phyloP scores from a whole-genome alignment of 2,329 filamentous ascomycete genomes.

The Trichophyton equinum region DNA sequence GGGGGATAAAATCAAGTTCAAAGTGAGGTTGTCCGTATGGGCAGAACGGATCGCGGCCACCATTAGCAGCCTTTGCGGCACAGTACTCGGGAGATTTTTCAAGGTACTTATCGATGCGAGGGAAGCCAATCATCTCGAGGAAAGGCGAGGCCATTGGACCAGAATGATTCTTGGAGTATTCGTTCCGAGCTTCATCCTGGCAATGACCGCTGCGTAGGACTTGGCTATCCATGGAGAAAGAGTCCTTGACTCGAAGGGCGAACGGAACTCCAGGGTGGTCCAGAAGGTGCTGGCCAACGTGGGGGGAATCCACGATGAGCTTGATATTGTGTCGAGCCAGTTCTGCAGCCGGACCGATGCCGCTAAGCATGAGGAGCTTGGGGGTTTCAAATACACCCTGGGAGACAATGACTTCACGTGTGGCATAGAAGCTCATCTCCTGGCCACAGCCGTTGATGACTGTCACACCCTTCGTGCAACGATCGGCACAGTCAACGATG shows the following conservation, averaged over 20 bases:
- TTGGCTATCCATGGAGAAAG: conserved; percentile 27
- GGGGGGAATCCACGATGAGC: conserved; percentile 22
- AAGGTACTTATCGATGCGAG: conserved; percentile 43
- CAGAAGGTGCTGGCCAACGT: conserved; percentile 23
- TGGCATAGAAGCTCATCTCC: conserved; percentile 27
- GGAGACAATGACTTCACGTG: conserved; percentile 37
- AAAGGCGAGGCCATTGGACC: conserved; percentile 33
- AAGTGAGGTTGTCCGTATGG: conserved; percentile 48
- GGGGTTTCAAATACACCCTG: conserved; percentile 42
- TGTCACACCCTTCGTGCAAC: conserved; percentile 35
- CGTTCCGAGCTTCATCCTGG: conserved; percentile 22
- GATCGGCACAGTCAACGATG: conserved; percentile 38
- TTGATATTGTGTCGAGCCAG: conserved; percentile 24
- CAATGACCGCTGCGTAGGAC: conserved; percentile 27
- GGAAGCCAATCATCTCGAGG: conserved; percentile 44
- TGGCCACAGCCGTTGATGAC: conserved; percentile 25
- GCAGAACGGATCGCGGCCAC: conserved; percentile 40
- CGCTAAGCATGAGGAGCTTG: conserved; percentile 40
- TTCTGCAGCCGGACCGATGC: conserved; percentile 29
- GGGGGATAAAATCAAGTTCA: conserved; percentile 49
- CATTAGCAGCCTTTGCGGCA: conserved; percentile 31
- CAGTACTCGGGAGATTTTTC: conserved; percentile 39
- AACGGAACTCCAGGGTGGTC: conserved; percentile 32
- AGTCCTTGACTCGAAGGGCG: conserved; percentile 33
- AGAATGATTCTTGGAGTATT: conserved; percentile 30